These are phyloP conservation scores for Nicotiana sylvestris DNA, from an alignment of 257 asterid species.

Conservation along the genomic window DNA sequence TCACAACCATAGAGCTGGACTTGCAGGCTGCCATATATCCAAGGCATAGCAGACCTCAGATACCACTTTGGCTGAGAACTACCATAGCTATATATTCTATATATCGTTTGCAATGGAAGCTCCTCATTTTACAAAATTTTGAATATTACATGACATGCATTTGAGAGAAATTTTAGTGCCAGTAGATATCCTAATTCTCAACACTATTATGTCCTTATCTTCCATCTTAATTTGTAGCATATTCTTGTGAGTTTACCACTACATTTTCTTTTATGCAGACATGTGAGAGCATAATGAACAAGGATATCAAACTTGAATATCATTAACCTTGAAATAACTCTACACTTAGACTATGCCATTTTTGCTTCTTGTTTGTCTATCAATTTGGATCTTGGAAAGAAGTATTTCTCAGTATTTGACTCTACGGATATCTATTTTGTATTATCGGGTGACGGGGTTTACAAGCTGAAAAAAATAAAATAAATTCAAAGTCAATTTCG, in stretches of 20 bases:
- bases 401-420: not conserved
- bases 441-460: not conserved
- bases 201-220: not conserved
- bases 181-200: not conserved
- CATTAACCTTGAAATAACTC: not conserved
- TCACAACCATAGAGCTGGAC: slow-evolving; percentile 54
- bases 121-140: not conserved
- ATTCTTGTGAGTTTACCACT: not conserved
- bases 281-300: not conserved
- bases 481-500: not conserved
- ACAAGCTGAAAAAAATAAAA: not conserved
- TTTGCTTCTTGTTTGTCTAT: not conserved
- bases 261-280: not conserved
- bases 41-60: not conserved
- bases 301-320: not conserved
- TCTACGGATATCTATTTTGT: not conserved
- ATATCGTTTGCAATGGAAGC: not conserved
- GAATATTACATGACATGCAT: not conserved
- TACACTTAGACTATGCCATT: not conserved
- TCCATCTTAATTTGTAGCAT: not conserved
- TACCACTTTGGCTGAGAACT: not conserved
- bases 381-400: not conserved
- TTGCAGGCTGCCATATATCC: not conserved
- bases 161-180: not conserved
- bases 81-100: not conserved